A percentile compares a stretch with the other conserved stretches of the same genome.
Conservation (phyloP, 768 basidiomycete species). For the Boletus eberwhitei region DNA sequence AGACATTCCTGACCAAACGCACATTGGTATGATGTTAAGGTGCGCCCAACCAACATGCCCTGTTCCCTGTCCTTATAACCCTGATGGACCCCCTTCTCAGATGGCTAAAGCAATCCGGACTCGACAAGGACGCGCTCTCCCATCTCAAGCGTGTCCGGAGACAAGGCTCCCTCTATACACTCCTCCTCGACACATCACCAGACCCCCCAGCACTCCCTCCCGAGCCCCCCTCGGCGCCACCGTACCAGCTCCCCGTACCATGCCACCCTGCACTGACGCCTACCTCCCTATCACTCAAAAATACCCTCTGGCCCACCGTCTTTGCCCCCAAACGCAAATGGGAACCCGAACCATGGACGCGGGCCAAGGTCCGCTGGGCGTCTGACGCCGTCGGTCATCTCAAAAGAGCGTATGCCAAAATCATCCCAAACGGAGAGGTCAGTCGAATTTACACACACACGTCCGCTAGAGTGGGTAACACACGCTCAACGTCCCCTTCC, state of each 20-base stretch:
- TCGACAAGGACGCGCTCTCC: slow-evolving; percentile 59
- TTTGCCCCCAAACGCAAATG: slow-evolving; percentile 68
- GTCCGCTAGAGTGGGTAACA: too few species aligned
- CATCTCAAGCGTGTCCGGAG: slow-evolving; percentile 80
- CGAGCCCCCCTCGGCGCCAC: slow-evolving; percentile 43
- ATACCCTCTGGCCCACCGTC: slow-evolving; percentile 81
- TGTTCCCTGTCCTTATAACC: background rate
- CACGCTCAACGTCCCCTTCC: background rate
- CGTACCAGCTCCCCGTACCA: slow-evolving; percentile 64
- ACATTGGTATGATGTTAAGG: slow-evolving; percentile 64
- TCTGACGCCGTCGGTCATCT: slow-evolving; percentile 58
- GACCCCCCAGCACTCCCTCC: slow-evolving; percentile 49
- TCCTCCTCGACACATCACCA: slow-evolving; percentile 49
- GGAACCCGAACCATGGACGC: slow-evolving; percentile 65
- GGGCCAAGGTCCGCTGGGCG: slow-evolving; percentile 71
- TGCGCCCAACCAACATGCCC: slow-evolving; percentile 24
- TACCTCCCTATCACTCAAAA: slow-evolving; percentile 63
- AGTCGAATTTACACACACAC: slow-evolving; percentile 5
- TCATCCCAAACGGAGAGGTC: slow-evolving; percentile 57
- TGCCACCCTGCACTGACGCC: slow-evolving; percentile 62
- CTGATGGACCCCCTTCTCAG: slow-evolving; percentile 32
- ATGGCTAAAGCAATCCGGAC: slow-evolving; percentile 63
- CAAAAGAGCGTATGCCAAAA: slow-evolving; percentile 46
- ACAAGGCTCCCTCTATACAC: slow-evolving; percentile 41
- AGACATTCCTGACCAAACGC: slow-evolving; percentile 60